Base-by-base conservation (phyloP, 805 yeast genomes). In the Starmerella potacharoeniae region DNA sequence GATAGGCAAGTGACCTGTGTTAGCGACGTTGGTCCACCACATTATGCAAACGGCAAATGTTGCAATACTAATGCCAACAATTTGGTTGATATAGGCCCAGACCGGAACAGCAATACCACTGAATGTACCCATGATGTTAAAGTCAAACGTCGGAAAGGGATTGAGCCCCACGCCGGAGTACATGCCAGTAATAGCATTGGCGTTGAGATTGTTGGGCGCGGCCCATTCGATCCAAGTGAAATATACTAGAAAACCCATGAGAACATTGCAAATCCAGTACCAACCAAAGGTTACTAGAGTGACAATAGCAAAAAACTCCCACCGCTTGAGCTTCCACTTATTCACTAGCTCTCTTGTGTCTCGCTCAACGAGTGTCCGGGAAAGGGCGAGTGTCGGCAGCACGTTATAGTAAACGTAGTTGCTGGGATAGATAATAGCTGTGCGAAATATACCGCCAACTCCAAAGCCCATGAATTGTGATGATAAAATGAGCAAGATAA, bases 261-360 rank as follows among this genome's bases (percentile, higher is more conserved):
- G 70, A 63, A 73, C 82, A 54, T 82, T 84, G 4, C 88, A 87
- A 60, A 84, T 68, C 81, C 84, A 82, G 63, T 79, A 79, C 77
- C 82, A 83, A 4, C 75, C 58, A 60, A 81, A 81, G 29, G 75
- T 65, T n/a, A 68, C 65, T 14, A 61, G 50, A 52, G 78, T 71
- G 2, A 72, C 72, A 37, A 70, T 52, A 34, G 72, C 57, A 68
- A 82, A 82, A 60, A 79, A 77, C 54, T 66, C 70, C 61, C 74
- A 76, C 54, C 81, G 71, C 9, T 79, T 70, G 43, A 81, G 73
- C 41, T 64, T 75, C 87, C 87, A 82, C 2, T 86, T 84, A 61
- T 77, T 72, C 29, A 78, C 76, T 5, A 64, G 61, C 60, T 75
- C 73, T 62, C 73, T 72, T 9, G 61, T 60, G 58, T 74, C 76